Conservation (phyloP, 2,329 filamentous ascomycete genomes). For the Fusarium miscanthi region DNA sequence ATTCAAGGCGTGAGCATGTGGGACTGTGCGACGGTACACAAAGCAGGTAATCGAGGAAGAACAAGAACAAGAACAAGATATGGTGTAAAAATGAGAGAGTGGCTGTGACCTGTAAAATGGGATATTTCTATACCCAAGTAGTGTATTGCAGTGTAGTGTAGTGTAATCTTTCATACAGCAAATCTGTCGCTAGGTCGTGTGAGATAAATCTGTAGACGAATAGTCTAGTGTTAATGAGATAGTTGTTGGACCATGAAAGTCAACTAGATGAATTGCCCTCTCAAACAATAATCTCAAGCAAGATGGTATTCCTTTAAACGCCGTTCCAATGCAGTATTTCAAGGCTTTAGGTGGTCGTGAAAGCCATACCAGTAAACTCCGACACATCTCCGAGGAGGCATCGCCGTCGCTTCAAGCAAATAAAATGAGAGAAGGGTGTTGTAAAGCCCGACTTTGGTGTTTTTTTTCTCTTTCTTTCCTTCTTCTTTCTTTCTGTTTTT, state of each 20-base stretch:
- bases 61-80: too few species aligned
- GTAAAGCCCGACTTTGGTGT: not conserved
- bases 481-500: not conserved
- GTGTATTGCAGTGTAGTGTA: not conserved
- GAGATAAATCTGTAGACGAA: not conserved
- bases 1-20: slow-evolving; percentile 10
- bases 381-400: slow-evolving; percentile 11
- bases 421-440: slow-evolving; percentile 4
- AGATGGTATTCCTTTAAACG: slow-evolving; percentile 39
- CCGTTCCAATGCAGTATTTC: slow-evolving; percentile 35
- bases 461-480: not conserved
- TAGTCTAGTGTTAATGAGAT: slow-evolving; percentile 5
- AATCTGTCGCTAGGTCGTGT: slow-evolving; percentile 1
- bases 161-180: slow-evolving; percentile 7
- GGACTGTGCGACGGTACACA: not conserved
- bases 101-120: slow-evolving; percentile 12
- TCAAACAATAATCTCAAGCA: slow-evolving; percentile 18
- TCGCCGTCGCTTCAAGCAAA: slow-evolving; percentile 24
- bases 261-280: slow-evolving; percentile 3
- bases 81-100: not conserved
- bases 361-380: slow-evolving; percentile 28
- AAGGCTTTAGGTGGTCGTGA: slow-evolving; percentile 21
- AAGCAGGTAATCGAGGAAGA: slow-evolving; percentile 1
- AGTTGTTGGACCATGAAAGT: not conserved
- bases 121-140: slow-evolving; percentile 8